These are phyloP conservation scores for Xerocomus nothofagi DNA, from an alignment of 1,284 basidiomycete genomes.

Conservation along the genomic window DNA sequence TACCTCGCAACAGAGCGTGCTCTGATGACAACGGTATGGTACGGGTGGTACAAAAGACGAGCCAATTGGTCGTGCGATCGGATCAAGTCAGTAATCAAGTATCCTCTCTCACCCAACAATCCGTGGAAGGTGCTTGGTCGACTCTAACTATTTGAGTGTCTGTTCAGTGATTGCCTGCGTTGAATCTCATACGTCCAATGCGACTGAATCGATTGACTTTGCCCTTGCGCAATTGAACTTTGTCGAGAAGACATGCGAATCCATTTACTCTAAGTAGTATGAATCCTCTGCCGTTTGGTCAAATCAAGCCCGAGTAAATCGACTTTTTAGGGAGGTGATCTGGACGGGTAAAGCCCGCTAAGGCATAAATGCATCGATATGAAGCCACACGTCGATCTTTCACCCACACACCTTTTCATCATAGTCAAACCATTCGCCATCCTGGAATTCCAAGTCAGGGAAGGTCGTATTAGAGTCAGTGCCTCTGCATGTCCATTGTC, in stretches of 20 bases:
- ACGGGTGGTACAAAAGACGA: neutral
- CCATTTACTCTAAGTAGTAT: neutral
- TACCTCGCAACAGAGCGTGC: neutral
- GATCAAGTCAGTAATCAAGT: neutral
- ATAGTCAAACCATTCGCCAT: constrained; percentile 77
- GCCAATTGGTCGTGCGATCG: neutral
- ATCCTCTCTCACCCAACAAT: neutral
- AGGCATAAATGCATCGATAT: neutral
- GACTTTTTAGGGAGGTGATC: constrained; percentile 58
- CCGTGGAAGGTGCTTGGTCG: neutral
- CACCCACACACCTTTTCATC: constrained; percentile 68
- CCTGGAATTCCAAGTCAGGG: constrained; percentile 59
- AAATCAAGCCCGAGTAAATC: constrained; percentile 61
- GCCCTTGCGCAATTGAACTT: neutral
- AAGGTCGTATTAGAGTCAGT: constrained; percentile 53
- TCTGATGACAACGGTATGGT: neutral
- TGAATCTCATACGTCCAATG: neutral
- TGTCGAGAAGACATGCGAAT: neutral
- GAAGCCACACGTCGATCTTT: neutral
- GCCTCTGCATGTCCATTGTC: constrained; percentile 71
- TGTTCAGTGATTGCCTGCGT: neutral
- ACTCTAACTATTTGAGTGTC: neutral
- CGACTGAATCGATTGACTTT: neutral
- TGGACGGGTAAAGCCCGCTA: constrained; percentile 66
- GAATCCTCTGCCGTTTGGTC: neutral